Conservation (phyloP, 345 rosid species). For the Salix suchowensis region DNA sequence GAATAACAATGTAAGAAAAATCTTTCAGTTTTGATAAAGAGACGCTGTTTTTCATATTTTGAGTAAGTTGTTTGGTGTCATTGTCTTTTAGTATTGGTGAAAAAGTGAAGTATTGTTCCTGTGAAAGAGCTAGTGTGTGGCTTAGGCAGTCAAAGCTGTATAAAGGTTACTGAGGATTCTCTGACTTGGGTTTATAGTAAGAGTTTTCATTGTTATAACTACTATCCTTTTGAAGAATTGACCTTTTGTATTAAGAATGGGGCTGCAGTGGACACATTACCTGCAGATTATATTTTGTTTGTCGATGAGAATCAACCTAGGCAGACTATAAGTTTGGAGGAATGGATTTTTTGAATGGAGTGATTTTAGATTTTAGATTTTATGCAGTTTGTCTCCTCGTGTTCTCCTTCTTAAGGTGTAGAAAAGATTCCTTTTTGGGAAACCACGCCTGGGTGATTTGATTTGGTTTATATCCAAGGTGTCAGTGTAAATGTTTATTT, state of each 20-base stretch:
- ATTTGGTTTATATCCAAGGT: background rate
- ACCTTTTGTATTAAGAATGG: background rate
- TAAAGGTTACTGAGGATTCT: background rate
- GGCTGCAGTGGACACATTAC: background rate
- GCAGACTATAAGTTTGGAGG: background rate
- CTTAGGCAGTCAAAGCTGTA: background rate
- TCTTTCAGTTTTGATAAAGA: background rate
- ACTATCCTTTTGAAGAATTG: background rate
- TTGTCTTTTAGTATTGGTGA: background rate
- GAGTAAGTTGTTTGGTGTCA: background rate
- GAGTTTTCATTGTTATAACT: background rate
- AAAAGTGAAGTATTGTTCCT: background rate
- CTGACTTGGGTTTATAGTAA: background rate
- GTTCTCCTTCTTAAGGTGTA: background rate
- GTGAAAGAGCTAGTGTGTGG: background rate
- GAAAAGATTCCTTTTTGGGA: background rate
- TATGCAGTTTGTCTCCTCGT: background rate
- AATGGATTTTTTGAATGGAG: background rate
- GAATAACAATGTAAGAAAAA: background rate
- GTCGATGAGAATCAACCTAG: background rate
- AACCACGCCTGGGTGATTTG: background rate
- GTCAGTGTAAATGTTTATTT: background rate
- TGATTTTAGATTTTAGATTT: background rate
- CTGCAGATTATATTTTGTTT: background rate
- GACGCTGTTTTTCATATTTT: background rate